These are phyloP conservation scores for Paramecium sonneborni DNA, from an alignment of 73 alveolate genomes.

Conservation along the genomic window DNA sequence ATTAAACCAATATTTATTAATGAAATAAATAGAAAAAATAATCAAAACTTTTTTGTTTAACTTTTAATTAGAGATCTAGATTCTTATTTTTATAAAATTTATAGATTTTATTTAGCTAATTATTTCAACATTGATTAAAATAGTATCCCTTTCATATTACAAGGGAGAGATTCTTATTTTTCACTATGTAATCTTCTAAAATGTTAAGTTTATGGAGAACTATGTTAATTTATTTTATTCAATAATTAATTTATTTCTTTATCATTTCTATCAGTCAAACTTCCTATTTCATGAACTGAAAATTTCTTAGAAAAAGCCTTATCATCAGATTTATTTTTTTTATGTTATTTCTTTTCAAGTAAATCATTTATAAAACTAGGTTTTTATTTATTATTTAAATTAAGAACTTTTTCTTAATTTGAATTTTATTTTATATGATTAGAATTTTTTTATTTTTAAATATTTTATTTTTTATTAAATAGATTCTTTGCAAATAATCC, in stretches of 20 bases:
- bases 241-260: not conserved
- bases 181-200: conserved; percentile 1
- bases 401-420: not conserved
- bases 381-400: not conserved
- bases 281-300: not conserved
- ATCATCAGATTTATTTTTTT: not conserved
- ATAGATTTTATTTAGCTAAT: not conserved
- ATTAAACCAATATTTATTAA: too few species aligned
- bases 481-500: not conserved
- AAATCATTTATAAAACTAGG: not conserved
- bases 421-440: not conserved
- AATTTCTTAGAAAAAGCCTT: not conserved
- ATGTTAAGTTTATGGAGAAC: not conserved
- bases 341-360: not conserved
- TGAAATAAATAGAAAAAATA: not conserved
- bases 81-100: not conserved
- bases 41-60: not conserved
- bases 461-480: not conserved
- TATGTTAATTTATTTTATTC: not conserved
- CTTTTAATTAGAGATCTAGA: not conserved
- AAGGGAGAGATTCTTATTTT: not conserved
- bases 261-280: conserved; percentile 1
- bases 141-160: not conserved
- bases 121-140: not conserved
- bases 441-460: not conserved